Conservation (phyloP, 345 rosid species). For the Lenwebbia sp. region DNA sequence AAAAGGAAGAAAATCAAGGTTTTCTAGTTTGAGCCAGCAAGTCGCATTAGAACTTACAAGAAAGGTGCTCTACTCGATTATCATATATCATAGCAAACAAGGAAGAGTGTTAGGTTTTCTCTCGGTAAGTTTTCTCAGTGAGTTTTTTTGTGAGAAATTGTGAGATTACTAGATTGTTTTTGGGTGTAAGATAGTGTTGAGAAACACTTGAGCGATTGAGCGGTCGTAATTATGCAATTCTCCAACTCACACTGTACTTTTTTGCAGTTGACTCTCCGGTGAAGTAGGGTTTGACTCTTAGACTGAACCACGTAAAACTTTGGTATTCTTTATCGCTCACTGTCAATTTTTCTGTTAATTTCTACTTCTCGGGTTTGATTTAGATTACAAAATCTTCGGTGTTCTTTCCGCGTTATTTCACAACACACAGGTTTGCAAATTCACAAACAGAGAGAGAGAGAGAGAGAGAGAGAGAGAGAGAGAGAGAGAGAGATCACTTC, state of each 20-base stretch:
- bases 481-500: not conserved
- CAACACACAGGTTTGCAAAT: not conserved
- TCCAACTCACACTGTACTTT: no score
- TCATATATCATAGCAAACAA: not conserved
- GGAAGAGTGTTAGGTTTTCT: not conserved
- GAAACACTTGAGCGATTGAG: not conserved
- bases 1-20: not conserved
- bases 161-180: no score
- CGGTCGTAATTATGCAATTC: no score
- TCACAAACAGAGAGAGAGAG: not conserved
- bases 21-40: not conserved
- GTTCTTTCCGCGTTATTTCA: not conserved
- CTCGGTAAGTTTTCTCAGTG: not conserved
- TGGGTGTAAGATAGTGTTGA: not conserved
- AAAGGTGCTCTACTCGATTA: no score
- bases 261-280: not conserved
- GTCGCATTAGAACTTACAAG: not conserved
- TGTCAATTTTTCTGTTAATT: not conserved
- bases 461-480: no score
- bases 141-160: not conserved
- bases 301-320: not conserved
- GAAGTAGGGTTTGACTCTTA: no score
- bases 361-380: not conserved
- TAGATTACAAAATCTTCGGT: not conserved
- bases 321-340: not conserved